Evolutionary conservation across 2,329 filamentous ascomycete genomes (phyloP), one percentile per base, ranked within the genome.

Genomic region (Lachnellula arida): DNA sequence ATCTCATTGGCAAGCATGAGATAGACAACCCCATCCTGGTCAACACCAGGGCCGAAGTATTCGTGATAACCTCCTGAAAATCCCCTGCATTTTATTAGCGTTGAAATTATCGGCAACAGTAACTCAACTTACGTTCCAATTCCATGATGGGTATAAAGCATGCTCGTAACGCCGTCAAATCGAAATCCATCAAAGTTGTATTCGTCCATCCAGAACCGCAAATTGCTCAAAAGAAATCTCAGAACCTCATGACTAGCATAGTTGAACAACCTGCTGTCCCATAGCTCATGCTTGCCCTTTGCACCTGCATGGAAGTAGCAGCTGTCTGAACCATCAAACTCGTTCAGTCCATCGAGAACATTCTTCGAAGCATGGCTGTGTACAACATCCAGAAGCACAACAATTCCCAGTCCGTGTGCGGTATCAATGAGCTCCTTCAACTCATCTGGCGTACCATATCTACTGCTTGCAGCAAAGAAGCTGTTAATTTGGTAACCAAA

Each of bases 351-450:
- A 69, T 99, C 94, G 3, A 95, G 78, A 0, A 96, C 91, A 65
- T 99, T 99, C 80, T 97, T 99, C 42, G 91, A 97, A 15, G 94
- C 94, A 72, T 99, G 94, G 65, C 92, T 97, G 76, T 99, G 94
- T 4, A 99, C 94, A 8, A 99, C 89, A 70, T 99, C 94, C 19
- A 99, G 82, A 25, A 99, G 80, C 11, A 99, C 91, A 0, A 89
- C 88, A 62, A 99, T 84, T 0, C 94, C 94, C 79, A 99, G 76
- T 58, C 89, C 82, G 68, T 99, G 94, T 4, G 94, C 94, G 2
- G 90, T 96, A 69, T 99, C 94, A 61, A 99, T 89, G 49, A 99
- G 81, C 78, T 97, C 93, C 73, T 96, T 99, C 64, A 99, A 78
- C 39, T 97, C 94, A 68, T 99, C 94, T 0, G 94, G 94, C 0